Evolutionary conservation across 106 monocot species (phyloP).

Genomic region (Dioscorea alata): DNA sequence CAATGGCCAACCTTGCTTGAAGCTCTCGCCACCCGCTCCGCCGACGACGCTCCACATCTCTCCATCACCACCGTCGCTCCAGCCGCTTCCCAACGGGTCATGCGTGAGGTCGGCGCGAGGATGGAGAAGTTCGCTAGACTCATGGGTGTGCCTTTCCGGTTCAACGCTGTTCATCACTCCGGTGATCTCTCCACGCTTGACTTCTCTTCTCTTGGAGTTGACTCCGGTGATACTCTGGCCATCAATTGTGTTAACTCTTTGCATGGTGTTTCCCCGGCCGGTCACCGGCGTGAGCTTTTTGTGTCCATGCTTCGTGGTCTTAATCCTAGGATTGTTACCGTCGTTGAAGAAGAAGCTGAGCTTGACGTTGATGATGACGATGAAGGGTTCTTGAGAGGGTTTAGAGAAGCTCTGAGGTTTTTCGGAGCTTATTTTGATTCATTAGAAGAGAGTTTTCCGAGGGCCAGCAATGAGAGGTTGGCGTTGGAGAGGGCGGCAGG

Average conservation of each 20-base stretch:
- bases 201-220: constrained; percentile 19
- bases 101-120: constrained; percentile 61
- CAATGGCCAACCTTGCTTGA: constrained; percentile 88
- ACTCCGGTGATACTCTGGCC: constrained; percentile 26
- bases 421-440: constrained; percentile 68
- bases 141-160: constrained; percentile 80
- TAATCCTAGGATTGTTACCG: constrained; percentile 46
- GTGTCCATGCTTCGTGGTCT: constrained; percentile 26
- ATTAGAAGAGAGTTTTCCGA: constrained; percentile 64
- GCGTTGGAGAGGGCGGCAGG: constrained; percentile 64
- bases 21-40: constrained; percentile 63
- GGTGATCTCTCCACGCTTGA: constrained; percentile 46
- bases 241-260: constrained; percentile 68
- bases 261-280: constrained; percentile 31
- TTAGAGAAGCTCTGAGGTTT: constrained; percentile 45
- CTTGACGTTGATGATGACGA: constrained; percentile 25
- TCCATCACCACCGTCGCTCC: constrained; percentile 52
- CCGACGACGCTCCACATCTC: constrained; percentile 74
- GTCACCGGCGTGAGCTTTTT: constrained; percentile 30
- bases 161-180: constrained; percentile 56
- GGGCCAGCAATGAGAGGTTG: constrained; percentile 78
- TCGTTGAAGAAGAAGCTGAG: constrained; percentile 84
- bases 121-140: constrained; percentile 85
- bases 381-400: constrained; percentile 39
- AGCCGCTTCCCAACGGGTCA: constrained; percentile 40